These are phyloP conservation scores for Metschnikowia continentalis DNA, from an alignment of 805 yeast genomes.

Conservation along the genomic window DNA sequence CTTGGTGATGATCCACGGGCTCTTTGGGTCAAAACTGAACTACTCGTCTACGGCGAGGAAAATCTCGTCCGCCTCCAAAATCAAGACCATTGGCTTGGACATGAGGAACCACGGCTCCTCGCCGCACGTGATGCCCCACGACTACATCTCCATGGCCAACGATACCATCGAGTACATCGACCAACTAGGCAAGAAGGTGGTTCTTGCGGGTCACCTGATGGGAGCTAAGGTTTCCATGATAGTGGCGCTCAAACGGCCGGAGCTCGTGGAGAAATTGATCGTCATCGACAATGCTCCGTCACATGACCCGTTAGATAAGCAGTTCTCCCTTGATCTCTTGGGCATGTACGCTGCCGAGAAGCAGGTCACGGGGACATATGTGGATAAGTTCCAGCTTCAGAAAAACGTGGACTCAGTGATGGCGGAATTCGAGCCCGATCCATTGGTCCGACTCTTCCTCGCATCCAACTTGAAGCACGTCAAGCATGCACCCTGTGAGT, in stretches of 20 bases:
- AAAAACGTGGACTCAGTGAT: constrained; percentile 21
- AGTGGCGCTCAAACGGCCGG: constrained; percentile 39
- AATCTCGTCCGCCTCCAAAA: constrained; percentile 26
- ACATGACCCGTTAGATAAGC: constrained; percentile 29
- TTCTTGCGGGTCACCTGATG: constrained; percentile 52
- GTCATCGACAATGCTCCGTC: constrained; percentile 50
- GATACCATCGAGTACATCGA: constrained; percentile 40
- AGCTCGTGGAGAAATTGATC: constrained; percentile 36
- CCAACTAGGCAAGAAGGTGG: constrained; percentile 15
- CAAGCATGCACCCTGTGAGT: constrained; percentile 2
- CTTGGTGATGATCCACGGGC: constrained; percentile 49
- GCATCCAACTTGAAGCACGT: constrained; percentile 31
- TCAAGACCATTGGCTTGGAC: constrained; percentile 43
- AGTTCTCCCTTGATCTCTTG: constrained; percentile 33
- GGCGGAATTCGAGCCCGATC: constrained; percentile 21
- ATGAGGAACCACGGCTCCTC: constrained; percentile 55
- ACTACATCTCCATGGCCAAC: constrained; percentile 39
- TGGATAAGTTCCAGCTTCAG: constrained; percentile 3
- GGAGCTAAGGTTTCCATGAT: constrained; percentile 58
- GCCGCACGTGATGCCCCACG: constrained; percentile 40
- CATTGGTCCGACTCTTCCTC: constrained; percentile 33
- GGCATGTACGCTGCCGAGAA: constrained; percentile 37
- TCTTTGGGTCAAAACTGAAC: constrained; percentile 47
- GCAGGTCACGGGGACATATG: constrained; percentile 6
- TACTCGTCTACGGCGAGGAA: constrained; percentile 38